Percentiles rank a stretch among this genome's conserved stretches.
Evolutionary conservation across 2,329 filamentous ascomycete species (phyloP).

Genomic region (Daldinia eschscholtzii): DNA sequence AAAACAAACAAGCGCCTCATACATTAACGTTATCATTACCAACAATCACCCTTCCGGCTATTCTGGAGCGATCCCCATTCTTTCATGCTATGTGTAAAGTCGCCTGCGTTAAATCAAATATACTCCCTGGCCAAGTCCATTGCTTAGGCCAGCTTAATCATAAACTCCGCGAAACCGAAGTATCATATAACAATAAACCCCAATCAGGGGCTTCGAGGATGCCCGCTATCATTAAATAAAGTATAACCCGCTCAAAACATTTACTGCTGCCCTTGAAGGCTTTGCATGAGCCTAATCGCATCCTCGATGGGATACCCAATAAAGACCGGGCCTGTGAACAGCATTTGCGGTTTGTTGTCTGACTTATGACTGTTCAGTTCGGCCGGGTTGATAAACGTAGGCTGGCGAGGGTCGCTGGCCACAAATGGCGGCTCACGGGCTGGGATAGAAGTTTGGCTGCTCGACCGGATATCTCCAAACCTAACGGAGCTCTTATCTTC

Average conservation of each 20-base stretch:
- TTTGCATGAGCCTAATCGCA: conserved; percentile 79
- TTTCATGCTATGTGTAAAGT: neutral
- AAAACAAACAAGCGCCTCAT: conserved; percentile 17
- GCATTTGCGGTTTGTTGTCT: conserved; percentile 71
- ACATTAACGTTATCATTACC: conserved; percentile 7
- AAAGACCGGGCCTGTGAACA: conserved; percentile 94
- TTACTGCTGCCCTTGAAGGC: conserved; percentile 58
- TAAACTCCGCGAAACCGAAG: conserved; percentile 3
- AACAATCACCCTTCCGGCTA: neutral
- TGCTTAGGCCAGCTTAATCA: neutral
- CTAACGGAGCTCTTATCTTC: conserved; percentile 47
- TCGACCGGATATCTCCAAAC: conserved; percentile 39
- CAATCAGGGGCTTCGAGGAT: neutral
- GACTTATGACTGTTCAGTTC: conserved; percentile 51
- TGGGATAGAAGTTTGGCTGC: conserved; percentile 43
- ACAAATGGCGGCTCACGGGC: conserved; percentile 45
- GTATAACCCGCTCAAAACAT: neutral
- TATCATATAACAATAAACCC: conserved; percentile 2
- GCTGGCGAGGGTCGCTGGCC: conserved; percentile 55
- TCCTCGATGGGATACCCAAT: conserved; percentile 91
- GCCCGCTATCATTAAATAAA: neutral
- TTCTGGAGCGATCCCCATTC: neutral
- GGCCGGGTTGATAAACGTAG: conserved; percentile 65
- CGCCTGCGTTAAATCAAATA: neutral
- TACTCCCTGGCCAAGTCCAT: neutral